These are phyloP conservation scores for Erythrobasidium yunnanense DNA, from an alignment of 768 basidiomycete genomes.

Conservation along the genomic window DNA sequence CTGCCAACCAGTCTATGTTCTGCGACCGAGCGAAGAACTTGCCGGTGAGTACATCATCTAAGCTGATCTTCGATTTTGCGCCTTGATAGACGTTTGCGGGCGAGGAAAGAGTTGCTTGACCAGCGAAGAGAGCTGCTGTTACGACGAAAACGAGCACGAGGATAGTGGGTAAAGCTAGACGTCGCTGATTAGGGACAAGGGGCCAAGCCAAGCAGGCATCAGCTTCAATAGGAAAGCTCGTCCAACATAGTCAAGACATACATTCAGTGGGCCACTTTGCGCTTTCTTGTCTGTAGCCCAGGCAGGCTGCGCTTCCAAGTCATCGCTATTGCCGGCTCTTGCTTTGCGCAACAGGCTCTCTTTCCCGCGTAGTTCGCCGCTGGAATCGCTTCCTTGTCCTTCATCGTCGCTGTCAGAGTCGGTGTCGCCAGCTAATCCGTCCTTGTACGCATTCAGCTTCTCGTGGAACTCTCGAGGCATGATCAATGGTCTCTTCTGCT, in stretches of 20 bases:
- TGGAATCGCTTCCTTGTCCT: background rate
- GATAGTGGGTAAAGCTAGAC: conserved; percentile 15
- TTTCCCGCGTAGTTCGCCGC: background rate
- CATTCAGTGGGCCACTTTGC: background rate
- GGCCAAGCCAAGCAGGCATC: background rate
- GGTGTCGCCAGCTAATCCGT: background rate
- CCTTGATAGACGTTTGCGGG: conserved; percentile 1
- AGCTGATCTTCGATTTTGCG: conserved; percentile 50
- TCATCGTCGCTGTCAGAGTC: background rate
- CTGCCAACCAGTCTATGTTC: conserved; percentile 71
- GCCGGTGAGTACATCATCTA: conserved; percentile 88
- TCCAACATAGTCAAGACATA: background rate
- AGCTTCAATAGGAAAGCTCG: background rate
- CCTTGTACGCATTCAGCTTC: background rate
- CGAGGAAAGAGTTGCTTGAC: background rate
- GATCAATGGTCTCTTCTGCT: no score
- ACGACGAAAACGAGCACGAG: conserved; percentile 11
- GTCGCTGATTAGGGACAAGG: no score
- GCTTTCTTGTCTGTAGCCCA: background rate
- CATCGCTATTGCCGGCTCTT: no score
- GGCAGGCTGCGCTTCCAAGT: conserved; percentile 12
- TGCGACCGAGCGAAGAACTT: conserved; percentile 55
- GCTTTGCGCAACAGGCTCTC: no score
- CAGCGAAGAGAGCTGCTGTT: conserved; percentile 14
- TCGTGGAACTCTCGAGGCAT: background rate